Conservation (phyloP, 495 filamentous ascomycete species). For the Aspergillus sclerotiicarbonarius region DNA sequence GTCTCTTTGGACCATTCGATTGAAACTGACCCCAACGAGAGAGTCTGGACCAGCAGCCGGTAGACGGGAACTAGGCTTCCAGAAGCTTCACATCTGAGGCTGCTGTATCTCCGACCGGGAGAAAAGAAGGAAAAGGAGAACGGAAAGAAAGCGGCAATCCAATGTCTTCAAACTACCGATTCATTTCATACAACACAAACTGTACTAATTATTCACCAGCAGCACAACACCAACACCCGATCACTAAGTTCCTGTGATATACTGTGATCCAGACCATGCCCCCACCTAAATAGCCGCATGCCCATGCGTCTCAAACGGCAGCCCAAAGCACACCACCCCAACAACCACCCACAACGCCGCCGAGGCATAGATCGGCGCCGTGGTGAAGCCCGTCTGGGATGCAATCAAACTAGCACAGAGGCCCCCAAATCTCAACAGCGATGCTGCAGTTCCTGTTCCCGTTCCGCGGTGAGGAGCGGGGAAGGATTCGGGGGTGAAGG, state of each 20-base stretch:
- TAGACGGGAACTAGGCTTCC: too few relatives aligned
- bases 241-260: too few relatives aligned
- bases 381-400: constrained; percentile 30
- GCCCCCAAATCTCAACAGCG: constrained; percentile 28
- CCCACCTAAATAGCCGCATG: constrained; percentile 25
- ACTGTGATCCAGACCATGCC: neutral
- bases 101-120: too few relatives aligned
- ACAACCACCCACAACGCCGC: constrained; percentile 33
- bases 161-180: too few relatives aligned
- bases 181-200: too few relatives aligned
- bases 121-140: too few relatives aligned
- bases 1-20: too few relatives aligned
- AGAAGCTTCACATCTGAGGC: too few relatives aligned
- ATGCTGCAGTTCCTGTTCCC: constrained; percentile 46
- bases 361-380: constrained; percentile 34
- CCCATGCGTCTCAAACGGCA: constrained; percentile 38
- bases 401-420: constrained; percentile 32
- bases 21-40: too few relatives aligned
- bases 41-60: too few relatives aligned
- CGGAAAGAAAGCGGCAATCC: too few relatives aligned
- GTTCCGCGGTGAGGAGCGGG: constrained; percentile 53
- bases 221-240: neutral
- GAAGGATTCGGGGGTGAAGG: constrained; percentile 57
- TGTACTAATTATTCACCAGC: neutral
- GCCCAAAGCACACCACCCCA: constrained; percentile 26